Conservation (phyloP, 1,284 basidiomycete species). For the Volvariella volvacea region DNA sequence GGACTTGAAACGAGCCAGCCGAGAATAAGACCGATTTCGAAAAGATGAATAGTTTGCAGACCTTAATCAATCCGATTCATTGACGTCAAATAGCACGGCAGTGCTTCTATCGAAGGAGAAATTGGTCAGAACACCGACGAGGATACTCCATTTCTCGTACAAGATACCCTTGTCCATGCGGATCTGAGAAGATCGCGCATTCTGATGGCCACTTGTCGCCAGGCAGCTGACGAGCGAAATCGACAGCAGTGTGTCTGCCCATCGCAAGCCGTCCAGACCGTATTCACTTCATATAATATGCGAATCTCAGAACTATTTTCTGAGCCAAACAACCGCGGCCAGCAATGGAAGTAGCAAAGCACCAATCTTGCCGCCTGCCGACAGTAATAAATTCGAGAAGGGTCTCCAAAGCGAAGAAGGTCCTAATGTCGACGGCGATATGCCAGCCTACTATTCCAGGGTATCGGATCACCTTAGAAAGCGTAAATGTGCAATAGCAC, state of each 20-base stretch:
- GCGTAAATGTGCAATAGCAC: too few species aligned
- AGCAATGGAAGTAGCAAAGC: too few species aligned
- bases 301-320: too few species aligned
- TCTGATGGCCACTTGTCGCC: constrained; percentile 29
- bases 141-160: constrained; percentile 18
- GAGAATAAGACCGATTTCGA: constrained; percentile 15
- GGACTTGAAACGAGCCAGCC: neutral
- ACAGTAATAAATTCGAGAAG: too few species aligned
- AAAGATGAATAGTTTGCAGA: constrained; percentile 19
- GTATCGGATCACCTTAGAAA: too few species aligned
- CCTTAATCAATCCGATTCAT: constrained; percentile 31
- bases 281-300: too few species aligned
- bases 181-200: constrained; percentile 26
- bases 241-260: constrained; percentile 21
- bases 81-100: constrained; percentile 32
- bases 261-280: too few species aligned
- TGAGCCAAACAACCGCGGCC: too few species aligned
- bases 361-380: too few species aligned
- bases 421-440: too few species aligned
- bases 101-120: constrained; percentile 19
- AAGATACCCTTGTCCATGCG: constrained; percentile 25
- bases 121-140: constrained; percentile 21
- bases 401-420: too few species aligned
- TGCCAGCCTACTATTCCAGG: too few species aligned
- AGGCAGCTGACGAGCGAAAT: constrained; percentile 25